Base-by-base conservation (phyloP, 768 basidiomycete genomes). In the Pisolithus marmoratus region DNA sequence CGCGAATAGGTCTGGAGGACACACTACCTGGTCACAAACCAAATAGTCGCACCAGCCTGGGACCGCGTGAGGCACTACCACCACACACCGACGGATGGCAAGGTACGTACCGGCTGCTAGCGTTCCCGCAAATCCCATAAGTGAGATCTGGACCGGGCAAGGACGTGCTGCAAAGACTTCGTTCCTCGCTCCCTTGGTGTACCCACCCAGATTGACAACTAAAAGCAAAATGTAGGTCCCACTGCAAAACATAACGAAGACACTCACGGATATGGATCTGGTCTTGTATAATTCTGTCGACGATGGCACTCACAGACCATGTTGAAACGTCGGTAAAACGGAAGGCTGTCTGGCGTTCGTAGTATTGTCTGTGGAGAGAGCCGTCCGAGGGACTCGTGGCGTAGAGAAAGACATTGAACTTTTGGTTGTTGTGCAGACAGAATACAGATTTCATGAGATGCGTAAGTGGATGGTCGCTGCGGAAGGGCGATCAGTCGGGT, bases 401-500 rank as follows among this genome's bases (percentile, higher is more conserved):
- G 55, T 80, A 80, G 31, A 76, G 67, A 51, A 64, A 75, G 5
- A 78, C 59, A 22, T 68, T 69, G 60, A 78, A 76, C 2, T 57
- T 62, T n/a, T 57, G 46, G 20, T 50, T 58, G 58, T 76, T 64
- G 56, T 79, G 77, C 54, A 75, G 62, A 15, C 66, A 59, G 54
- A 79, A 79, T 38, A 75, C 76, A 15, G 72, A 74, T 55, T 76
- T 76, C 75, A 78, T 80, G 47, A 80, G 69, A 55, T 80, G 78
- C 22, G 76, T 70, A 44, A 80, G 62, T 12, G 78, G 78, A 50
- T 79, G 78, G 53, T 79, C 74, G 57, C 76, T 78, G 49, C 14
- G 38, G 11, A 27, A 27, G 38, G 23, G 7, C 5, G 19, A 14
- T 36, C 43, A 38, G 9, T 43, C 54, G 20, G 51, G 26, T 11